Percentiles rank a stretch among this genome's conserved stretches.
These are phyloP conservation scores for Curvularia spicifera DNA, from an alignment of 2,329 filamentous ascomycete species.

Conservation along the genomic window DNA sequence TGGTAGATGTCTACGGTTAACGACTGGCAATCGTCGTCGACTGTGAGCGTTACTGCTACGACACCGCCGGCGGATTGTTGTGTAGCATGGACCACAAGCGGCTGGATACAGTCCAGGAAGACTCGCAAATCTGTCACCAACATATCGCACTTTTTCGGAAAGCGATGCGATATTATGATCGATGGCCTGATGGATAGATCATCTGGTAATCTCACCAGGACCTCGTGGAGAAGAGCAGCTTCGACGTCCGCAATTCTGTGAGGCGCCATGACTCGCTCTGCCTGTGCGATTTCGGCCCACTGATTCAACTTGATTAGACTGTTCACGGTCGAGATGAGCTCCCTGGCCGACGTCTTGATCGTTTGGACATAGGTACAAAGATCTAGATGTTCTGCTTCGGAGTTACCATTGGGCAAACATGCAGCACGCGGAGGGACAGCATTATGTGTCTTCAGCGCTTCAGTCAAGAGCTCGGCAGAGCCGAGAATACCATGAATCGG, in stretches of 20 bases:
- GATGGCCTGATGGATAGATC: constrained; percentile 36
- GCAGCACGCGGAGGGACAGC: constrained; percentile 17
- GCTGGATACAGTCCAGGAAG: constrained; percentile 53
- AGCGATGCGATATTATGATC: constrained; percentile 44
- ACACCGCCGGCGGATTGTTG: constrained; percentile 51
- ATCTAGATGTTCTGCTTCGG: constrained; percentile 26
- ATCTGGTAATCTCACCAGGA: constrained; percentile 37
- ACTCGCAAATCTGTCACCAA: constrained; percentile 50
- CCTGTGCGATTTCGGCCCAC: constrained; percentile 47
- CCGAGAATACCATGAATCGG: constrained; percentile 58
- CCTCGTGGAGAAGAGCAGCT: constrained; percentile 40
- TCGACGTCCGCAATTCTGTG: constrained; percentile 45
- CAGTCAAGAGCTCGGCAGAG: constrained; percentile 51
- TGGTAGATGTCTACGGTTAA: constrained; percentile 54
- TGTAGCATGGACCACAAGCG: constrained; percentile 52
- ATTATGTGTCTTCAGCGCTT: constrained; percentile 47
- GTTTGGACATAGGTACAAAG: constrained; percentile 42
- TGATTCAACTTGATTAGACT: constrained; percentile 53
- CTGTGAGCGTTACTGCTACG: constrained; percentile 46
- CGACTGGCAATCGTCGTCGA: constrained; percentile 37
- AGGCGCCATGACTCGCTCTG: constrained; percentile 29
- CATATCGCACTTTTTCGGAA: constrained; percentile 38
- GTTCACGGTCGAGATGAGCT: constrained; percentile 55
- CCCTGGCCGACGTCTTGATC: constrained; percentile 51
- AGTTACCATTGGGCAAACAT: constrained; percentile 19